phyloP scores from a whole-genome alignment of 495 filamentous ascomycete genomes.

The Paragyromitra xinjiangensis region DNA sequence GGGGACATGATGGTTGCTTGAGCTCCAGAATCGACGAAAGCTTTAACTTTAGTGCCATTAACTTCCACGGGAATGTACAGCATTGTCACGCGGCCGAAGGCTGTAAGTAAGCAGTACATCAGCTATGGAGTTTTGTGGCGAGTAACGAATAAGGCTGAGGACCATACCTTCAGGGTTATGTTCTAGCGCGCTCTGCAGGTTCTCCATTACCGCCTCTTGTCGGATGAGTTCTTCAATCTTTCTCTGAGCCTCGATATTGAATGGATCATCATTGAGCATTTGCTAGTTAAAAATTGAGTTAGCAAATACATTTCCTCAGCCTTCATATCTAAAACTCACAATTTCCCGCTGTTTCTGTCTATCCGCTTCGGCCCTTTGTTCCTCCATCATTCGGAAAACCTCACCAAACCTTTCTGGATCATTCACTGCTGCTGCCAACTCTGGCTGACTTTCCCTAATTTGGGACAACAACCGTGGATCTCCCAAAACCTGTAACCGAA shows the following conservation, averaged over 20 bases:
- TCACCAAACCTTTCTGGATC: slow-evolving; percentile 78
- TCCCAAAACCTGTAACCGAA: slow-evolving; percentile 81
- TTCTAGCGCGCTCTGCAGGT: slow-evolving; percentile 93
- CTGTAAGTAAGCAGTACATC: slow-evolving; percentile 61
- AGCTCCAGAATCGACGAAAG: slow-evolving; percentile 96
- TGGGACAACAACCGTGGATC: slow-evolving; percentile 76
- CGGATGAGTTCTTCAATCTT: slow-evolving; percentile 97
- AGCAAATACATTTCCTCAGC: slow-evolving; percentile 14
- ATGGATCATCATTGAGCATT: slow-evolving; percentile 86
- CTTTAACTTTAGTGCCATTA: slow-evolving; percentile 89
- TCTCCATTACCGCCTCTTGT: slow-evolving; percentile 90
- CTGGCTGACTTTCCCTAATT: slow-evolving; percentile 73
- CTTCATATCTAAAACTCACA: slow-evolving; percentile 34
- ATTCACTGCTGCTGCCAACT: slow-evolving; percentile 79
- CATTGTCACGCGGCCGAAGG: slow-evolving; percentile 92
- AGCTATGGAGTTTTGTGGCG: slow-evolving; percentile 15
- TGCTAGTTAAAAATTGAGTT: slow-evolving; percentile 34
- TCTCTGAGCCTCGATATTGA: slow-evolving; percentile 87
- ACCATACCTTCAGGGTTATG: slow-evolving; percentile 89
- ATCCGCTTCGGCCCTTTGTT: slow-evolving; percentile 73
- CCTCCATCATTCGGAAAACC: slow-evolving; percentile 70
- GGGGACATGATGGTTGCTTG: slow-evolving; percentile 99
- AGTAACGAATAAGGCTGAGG: not conserved
- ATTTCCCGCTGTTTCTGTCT: slow-evolving; percentile 82
- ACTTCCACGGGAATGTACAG: slow-evolving; percentile 96